Conservation (phyloP, 2,329 filamentous ascomycete species). For the Colletotrichum limetticola region DNA sequence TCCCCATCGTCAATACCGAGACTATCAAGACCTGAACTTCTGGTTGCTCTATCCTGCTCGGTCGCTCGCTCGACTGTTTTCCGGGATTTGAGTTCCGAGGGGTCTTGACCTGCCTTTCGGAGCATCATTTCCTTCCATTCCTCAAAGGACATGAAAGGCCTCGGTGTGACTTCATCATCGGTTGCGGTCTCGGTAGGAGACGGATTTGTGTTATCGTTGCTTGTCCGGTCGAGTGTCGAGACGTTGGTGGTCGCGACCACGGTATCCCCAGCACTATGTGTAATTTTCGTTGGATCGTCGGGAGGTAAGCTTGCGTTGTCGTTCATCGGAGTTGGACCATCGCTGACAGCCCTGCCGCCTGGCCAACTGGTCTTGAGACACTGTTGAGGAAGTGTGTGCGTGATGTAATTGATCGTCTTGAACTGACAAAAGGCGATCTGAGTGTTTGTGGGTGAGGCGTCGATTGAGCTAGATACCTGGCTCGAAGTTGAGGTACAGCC, state of each 20-base stretch:
- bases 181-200: background rate
- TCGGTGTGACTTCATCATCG: constrained; percentile 36
- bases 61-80: constrained; percentile 61
- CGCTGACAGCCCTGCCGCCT: background rate
- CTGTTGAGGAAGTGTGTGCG: constrained; percentile 79
- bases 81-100: constrained; percentile 68
- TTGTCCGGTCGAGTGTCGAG: background rate
- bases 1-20: constrained; percentile 85
- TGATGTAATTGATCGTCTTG: constrained; percentile 84
- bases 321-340: background rate
- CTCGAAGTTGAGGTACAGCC: background rate
- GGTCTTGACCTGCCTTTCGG: constrained; percentile 80
- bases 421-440: constrained; percentile 55
- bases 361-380: constrained; percentile 75
- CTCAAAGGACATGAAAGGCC: constrained; percentile 93
- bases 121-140: constrained; percentile 98
- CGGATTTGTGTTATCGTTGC: background rate
- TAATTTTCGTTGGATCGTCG: background rate
- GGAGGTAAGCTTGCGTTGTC: background rate
- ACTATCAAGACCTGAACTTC: constrained; percentile 74
- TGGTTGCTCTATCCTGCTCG: constrained; percentile 63
- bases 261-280: background rate
- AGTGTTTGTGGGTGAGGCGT: background rate
- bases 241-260: constrained; percentile 34
- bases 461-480: background rate